Percentiles rank a stretch among this genome's conserved stretches.
Evolutionary conservation across 2,329 filamentous ascomycete species (phyloP).

Genomic region (Ceratocystis variospora): DNA sequence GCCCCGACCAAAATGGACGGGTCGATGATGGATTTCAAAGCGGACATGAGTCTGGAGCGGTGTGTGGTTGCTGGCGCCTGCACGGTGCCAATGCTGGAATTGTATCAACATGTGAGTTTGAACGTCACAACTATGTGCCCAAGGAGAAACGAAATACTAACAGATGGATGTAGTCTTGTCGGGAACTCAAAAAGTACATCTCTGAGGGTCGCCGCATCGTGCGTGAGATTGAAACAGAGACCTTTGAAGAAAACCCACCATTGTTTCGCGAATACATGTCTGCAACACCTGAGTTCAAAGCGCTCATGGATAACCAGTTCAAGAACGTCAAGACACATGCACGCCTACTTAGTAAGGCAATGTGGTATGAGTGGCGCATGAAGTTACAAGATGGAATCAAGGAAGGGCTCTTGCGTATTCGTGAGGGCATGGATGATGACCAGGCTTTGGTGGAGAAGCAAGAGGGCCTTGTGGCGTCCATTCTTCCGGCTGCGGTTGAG

Average conservation of each 20-base stretch:
- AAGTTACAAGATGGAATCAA: conserved; percentile 71
- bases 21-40: conserved; percentile 30
- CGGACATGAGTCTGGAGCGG: conserved; percentile 51
- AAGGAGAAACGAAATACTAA: conserved; percentile 3
- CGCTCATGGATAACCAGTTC: conserved; percentile 90
- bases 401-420: conserved; percentile 62
- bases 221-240: conserved; percentile 78
- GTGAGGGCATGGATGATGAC: conserved; percentile 64
- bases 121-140: not conserved
- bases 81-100: conserved; percentile 79
- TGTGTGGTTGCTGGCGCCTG: conserved; percentile 82
- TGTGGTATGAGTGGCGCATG: conserved; percentile 97
- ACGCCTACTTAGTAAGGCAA: conserved; percentile 77
- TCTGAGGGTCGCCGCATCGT: conserved; percentile 83
- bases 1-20: conserved; percentile 40
- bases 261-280: conserved; percentile 85
- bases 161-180: conserved; percentile 54
- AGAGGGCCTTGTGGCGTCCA: conserved; percentile 50
- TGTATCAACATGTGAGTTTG: conserved; percentile 50
- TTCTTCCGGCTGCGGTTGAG: conserved; percentile 51
- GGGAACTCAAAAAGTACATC: conserved; percentile 93
- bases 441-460: conserved; percentile 52
- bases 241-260: conserved; percentile 76
- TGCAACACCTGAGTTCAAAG: conserved; percentile 67
- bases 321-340: conserved; percentile 94